Conservation (phyloP, 2,329 filamentous ascomycete genomes). For the Dichotomopilus funicola region DNA sequence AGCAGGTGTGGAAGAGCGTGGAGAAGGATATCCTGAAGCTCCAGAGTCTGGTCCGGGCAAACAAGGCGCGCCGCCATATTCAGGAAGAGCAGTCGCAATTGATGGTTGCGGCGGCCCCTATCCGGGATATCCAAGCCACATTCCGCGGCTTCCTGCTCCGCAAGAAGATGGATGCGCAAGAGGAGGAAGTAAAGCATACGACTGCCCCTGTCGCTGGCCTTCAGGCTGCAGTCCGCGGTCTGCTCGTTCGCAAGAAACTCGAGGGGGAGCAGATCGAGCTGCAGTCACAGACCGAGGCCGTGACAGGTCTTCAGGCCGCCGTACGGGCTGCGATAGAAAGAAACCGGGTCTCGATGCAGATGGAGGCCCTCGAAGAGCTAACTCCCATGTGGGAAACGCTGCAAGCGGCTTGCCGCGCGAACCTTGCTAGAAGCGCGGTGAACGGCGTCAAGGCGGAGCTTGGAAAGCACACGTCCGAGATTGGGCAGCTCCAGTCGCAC, state of each 20-base stretch:
- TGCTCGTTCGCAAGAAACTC: slow-evolving; percentile 53
- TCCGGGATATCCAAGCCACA: slow-evolving; percentile 58
- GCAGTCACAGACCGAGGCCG: slow-evolving; percentile 42
- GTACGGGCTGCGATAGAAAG: slow-evolving; percentile 57
- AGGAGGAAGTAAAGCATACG: slow-evolving; percentile 48
- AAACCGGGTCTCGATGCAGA: slow-evolving; percentile 45
- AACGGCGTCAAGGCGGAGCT: slow-evolving; percentile 43
- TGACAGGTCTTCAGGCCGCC: slow-evolving; percentile 58
- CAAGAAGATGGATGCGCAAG: slow-evolving; percentile 48
- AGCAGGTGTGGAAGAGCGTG: slow-evolving; percentile 61
- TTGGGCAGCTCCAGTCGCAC: slow-evolving; percentile 45
- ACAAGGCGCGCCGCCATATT: slow-evolving; percentile 55
- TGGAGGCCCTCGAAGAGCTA: slow-evolving; percentile 45
- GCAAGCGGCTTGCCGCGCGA: slow-evolving; percentile 43
- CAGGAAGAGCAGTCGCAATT: slow-evolving; percentile 52
- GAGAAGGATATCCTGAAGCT: slow-evolving; percentile 69
- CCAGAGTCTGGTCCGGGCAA: slow-evolving; percentile 72
- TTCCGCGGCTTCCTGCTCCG: slow-evolving; percentile 63
- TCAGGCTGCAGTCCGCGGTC: slow-evolving; percentile 62
- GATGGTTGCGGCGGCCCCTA: slow-evolving; percentile 53
- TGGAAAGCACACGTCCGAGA: slow-evolving; percentile 35
- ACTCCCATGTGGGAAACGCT: slow-evolving; percentile 45
- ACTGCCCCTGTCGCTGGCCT: slow-evolving; percentile 49
- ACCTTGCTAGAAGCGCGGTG: slow-evolving; percentile 40
- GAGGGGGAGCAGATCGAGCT: slow-evolving; percentile 48